Percentiles rank a stretch among this genome's conserved stretches.
Evolutionary conservation across 352 stramenopile species (phyloP).

Genomic region (Blastocystis sp.): DNA sequence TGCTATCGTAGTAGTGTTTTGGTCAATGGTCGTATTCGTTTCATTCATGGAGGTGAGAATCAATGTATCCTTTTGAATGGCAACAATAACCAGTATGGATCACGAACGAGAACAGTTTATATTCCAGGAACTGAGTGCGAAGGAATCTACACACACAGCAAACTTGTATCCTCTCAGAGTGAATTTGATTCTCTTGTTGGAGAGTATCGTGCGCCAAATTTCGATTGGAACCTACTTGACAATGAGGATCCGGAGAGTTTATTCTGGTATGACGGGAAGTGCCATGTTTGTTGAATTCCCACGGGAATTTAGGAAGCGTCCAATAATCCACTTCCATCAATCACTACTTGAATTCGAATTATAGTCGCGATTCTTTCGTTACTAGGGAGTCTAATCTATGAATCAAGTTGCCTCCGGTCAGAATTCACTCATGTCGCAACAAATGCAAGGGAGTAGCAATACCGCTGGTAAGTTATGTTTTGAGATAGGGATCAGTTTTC

Average conservation of each 20-base stretch:
- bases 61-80: constrained; percentile 27
- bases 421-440: constrained; percentile 1
- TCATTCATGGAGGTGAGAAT: neutral
- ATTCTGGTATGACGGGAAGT: neutral
- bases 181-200: neutral
- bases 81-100: neutral
- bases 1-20: constrained; percentile 29
- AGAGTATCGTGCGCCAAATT: neutral
- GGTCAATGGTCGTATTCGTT: neutral
- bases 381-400: neutral
- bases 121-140: neutral
- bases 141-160: neutral
- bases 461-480: constrained; percentile 12
- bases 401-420: neutral
- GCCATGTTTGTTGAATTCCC: neutral
- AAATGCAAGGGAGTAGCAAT: constrained; percentile 4
- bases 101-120: neutral
- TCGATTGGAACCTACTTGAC: neutral
- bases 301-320: neutral
- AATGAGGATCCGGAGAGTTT: neutral
- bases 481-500: neutral
- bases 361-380: neutral
- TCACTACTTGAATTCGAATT: neutral
- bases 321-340: constrained; percentile 65
- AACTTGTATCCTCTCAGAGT: neutral